These are phyloP conservation scores for Ogataea parapolymorpha DNA, from an alignment of 805 yeast genomes.

Conservation along the genomic window DNA sequence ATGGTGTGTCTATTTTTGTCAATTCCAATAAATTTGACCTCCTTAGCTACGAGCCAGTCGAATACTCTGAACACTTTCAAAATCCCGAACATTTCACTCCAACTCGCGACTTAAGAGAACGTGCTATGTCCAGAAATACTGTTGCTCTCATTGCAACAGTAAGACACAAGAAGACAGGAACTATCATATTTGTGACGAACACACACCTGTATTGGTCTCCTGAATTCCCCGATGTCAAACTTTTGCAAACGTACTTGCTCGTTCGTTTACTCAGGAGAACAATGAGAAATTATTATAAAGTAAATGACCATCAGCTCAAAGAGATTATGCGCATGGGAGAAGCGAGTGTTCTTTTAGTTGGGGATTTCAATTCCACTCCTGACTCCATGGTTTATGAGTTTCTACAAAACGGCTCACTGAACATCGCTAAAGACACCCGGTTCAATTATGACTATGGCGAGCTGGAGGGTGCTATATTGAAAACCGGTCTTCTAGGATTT, in stretches of 20 bases:
- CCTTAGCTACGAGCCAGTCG: constrained; percentile 30
- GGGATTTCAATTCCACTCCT: constrained; percentile 55
- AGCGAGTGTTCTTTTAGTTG: constrained; percentile 44
- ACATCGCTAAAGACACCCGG: constrained; percentile 17
- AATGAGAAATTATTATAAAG: constrained; percentile 22
- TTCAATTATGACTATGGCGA: constrained; percentile 23
- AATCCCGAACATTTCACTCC: constrained; percentile 29
- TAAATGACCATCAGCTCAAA: constrained; percentile 11
- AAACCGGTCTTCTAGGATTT: constrained; percentile 20
- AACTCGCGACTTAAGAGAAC: constrained; percentile 33
- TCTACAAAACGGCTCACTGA: constrained; percentile 30
- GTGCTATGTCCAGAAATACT: constrained; percentile 48
- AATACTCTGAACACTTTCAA: constrained; percentile 32
- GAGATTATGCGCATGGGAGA: constrained; percentile 22
- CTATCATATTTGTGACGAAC: constrained; percentile 46
- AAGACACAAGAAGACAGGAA: constrained; percentile 40
- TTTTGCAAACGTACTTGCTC: constrained; percentile 49
- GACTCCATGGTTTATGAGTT: constrained; percentile 48
- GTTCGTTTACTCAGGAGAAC: constrained; percentile 32
- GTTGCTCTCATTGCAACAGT: constrained; percentile 53
- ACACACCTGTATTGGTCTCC: constrained; percentile 62
- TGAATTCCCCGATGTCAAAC: constrained; percentile 50
- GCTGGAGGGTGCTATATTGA: constrained; percentile 5
- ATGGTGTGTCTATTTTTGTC: constrained; percentile 57
- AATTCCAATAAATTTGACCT: constrained; percentile 46